Evolutionary conservation across 2,329 filamentous ascomycete genomes (phyloP), one percentile per base, ranked within the genome.

Genomic region (Byssothecium circinans): DNA sequence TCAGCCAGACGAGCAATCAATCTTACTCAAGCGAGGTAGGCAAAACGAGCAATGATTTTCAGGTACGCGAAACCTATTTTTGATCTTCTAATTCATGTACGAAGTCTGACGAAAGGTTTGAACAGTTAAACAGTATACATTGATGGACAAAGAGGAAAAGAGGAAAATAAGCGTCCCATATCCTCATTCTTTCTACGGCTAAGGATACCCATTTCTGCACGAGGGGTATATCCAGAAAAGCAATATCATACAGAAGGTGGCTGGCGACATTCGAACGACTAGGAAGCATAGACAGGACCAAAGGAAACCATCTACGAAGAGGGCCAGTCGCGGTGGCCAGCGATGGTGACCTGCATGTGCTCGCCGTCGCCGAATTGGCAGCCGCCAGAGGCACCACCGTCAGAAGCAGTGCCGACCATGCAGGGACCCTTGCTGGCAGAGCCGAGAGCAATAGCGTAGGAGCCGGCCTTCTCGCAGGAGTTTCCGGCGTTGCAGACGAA

Each of bases 401-500:
- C 64, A 32, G 51, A 6, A 52, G 69, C 66, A 52, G 59, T 63
- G 46, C 65, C 67, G 32, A 58, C 57, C 44, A 62, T 61, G 38
- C 49, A 51, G 37, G 36, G 30, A 15, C 65, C 62, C 19, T 64
- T 57, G 39, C 46, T 52, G 47, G 39, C 41, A 36, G 58, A 41
- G 1, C 70, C 67, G 48, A 64, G 46, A 17, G 40, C 25, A 37
- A 78, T 67, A 15, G 64, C 47, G 60, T 76, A 77, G 55, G 60
- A 56, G n/a, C 46, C 33, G 19, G 68, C 65, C n/a, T 55, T 55
- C 23, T 61, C 66, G 8, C 61, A 65, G 22, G 20, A 23, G 2
- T 56, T 57, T n/a, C 41, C 57, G 36, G 46, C 50, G 40, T 41
- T 27, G 45, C 61, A 49, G 49, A 65, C 66, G 63, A 75, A 78